phyloP scores from a whole-genome alignment of 139 green algal genomes.

The Klebsormidium nitens region DNA sequence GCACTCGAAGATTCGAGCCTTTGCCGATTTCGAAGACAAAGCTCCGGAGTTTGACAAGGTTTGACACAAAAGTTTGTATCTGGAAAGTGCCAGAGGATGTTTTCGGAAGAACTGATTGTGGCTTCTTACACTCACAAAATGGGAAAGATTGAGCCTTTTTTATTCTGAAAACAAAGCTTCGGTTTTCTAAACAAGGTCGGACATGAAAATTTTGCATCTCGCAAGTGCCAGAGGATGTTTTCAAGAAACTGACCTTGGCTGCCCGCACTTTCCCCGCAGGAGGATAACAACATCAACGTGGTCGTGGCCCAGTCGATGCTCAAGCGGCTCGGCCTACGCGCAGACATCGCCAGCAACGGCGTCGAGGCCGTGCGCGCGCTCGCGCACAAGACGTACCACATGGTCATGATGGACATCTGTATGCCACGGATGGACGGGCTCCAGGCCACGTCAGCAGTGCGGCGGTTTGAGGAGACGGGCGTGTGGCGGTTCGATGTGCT shows the following conservation, averaged over 20 bases:
- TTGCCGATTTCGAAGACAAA: too few species aligned
- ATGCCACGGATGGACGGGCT: conserved; percentile 36
- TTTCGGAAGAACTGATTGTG: too few species aligned
- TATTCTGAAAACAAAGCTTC: too few species aligned
- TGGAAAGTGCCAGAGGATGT: too few species aligned
- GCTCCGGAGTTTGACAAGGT: too few species aligned
- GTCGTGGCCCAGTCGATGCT: conserved; percentile 37
- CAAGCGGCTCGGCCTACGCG: conserved; percentile 22
- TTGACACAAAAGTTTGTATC: too few species aligned
- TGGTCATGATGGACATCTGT: conserved; percentile 35
- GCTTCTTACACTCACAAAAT: too few species aligned
- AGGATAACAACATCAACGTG: conserved; percentile 35
- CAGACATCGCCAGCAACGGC: conserved; percentile 21
- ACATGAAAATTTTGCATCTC: too few species aligned
- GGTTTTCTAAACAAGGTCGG: too few species aligned
- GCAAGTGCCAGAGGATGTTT: conserved; percentile 5
- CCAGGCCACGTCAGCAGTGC: conserved; percentile 19
- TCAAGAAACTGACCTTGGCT: background rate
- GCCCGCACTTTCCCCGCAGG: background rate
- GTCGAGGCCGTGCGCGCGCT: conserved; percentile 26
- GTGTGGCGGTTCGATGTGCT: too few species aligned
- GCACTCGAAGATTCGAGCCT: too few species aligned
- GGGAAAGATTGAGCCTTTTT: conserved; percentile 5
- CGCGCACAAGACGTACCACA: conserved; percentile 8
- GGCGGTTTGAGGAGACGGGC: conserved; percentile 25